phyloP scores from a whole-genome alignment of 116 monocot species.

The Posidonia oceanica region DNA sequence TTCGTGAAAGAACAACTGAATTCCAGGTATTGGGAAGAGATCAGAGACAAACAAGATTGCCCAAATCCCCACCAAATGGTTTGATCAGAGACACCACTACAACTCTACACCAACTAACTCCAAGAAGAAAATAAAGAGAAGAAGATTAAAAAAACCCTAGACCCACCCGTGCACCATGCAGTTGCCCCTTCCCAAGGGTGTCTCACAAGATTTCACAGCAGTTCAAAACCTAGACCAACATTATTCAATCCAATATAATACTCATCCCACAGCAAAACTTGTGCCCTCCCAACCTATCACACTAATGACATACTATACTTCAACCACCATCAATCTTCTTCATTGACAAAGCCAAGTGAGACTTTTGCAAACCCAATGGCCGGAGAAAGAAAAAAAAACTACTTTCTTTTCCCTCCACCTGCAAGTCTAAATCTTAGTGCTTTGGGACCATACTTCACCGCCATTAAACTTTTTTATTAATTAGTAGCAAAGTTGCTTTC shows the following conservation, averaged over 20 bases:
- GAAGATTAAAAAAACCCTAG: background rate
- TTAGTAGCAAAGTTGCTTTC: background rate
- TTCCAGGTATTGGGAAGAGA: background rate
- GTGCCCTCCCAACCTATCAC: background rate
- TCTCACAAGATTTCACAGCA: background rate
- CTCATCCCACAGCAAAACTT: background rate
- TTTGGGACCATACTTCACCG: background rate
- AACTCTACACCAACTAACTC: background rate
- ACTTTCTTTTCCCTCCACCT: background rate
- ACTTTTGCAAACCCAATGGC: slow-evolving; percentile 8
- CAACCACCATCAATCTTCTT: background rate
- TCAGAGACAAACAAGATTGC: background rate
- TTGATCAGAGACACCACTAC: background rate
- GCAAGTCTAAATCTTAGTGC: background rate
- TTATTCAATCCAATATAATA: background rate
- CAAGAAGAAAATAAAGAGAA: background rate
- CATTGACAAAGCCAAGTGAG: slow-evolving; percentile 2
- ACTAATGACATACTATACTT: background rate
- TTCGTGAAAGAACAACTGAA: background rate
- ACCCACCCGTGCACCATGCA: background rate
- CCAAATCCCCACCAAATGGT: slow-evolving; percentile 7
- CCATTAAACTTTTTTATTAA: background rate
- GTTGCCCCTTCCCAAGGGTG: slow-evolving; percentile 4
- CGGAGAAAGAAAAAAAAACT: background rate
- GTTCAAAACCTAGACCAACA: background rate